Base-by-base conservation (phyloP, 768 basidiomycete species). In the Suillus ampliporus region DNA sequence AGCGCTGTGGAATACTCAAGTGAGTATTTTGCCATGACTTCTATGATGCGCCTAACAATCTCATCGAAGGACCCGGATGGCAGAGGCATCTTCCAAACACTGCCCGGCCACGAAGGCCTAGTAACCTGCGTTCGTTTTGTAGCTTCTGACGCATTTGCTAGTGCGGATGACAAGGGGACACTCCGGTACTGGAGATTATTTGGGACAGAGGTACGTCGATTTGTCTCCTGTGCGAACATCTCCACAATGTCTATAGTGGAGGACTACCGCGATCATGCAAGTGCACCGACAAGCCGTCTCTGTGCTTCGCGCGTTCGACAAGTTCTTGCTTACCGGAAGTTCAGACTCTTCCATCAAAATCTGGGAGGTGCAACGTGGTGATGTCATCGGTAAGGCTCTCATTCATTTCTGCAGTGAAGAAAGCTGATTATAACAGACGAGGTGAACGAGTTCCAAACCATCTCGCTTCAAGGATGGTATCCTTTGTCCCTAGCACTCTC, bases 291-390 rank as follows among this genome's bases (percentile, higher is more conserved):
- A 85, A 58, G 82, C 92, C 1, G 83, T 98, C 34, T 90, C 92
- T 14, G 82, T 89, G 3, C 73, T 98, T 4, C 85, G 82, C 44
- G 78, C 81, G 2, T 76, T 80, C 57, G 80, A 77, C 17, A 73
- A 79, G 48, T 75, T 79, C 40, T 64, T 96, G 10, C 81, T 89
- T 3, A 94, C 93, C 0, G 95, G 92, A 1, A 88, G 91, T 17
- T 97, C 95, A 0, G 95, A 98, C 73, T 86, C 88, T 1, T 77
- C 78, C 1, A 82, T 96, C 47, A 94, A 91, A 74, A 78, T 93
- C 31, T 98, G 94, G 94, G 74, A 76, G 35, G 52, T 89, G 35
- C 21, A 51, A 28, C 46, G 69, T 61, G 61, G 65, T 60, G 64
- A 68, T 63, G 62, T 77, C 68, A 57, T 57, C 69, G 70, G 79